Evolutionary conservation across 495 filamentous ascomycete genomes (phyloP).

Genomic region (Penicillium cataractarum): DNA sequence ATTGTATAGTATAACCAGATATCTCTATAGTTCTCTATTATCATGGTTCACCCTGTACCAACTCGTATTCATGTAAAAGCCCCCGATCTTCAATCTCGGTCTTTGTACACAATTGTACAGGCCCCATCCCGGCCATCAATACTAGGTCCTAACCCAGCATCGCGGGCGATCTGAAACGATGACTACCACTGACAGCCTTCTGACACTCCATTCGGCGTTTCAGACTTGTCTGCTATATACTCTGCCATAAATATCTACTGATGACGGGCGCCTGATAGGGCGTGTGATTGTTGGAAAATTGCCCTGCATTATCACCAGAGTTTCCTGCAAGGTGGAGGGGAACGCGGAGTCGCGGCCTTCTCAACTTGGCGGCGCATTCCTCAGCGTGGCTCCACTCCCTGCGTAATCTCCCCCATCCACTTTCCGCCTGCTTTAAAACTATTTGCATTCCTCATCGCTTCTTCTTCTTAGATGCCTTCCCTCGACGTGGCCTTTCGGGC

Average conservation of each 20-base stretch:
- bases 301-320: conserved; percentile 5
- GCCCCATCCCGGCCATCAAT: not conserved
- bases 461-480: not conserved
- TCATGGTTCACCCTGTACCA: conserved; percentile 9
- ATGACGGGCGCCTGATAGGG: not conserved
- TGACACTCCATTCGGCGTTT: conserved; percentile 14
- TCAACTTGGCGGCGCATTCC: too few relatives aligned
- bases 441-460: conserved; percentile 13
- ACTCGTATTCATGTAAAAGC: not conserved
- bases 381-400: conserved; percentile 21
- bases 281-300: conserved; percentile 7
- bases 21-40: not conserved
- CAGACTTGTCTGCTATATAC: conserved; percentile 1
- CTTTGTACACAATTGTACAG: not conserved
- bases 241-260: not conserved
- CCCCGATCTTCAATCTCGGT: not conserved
- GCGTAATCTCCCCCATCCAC: conserved; percentile 26
- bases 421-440: not conserved
- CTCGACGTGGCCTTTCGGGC: conserved; percentile 21
- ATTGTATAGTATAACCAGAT: not conserved
- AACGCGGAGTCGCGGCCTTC: not conserved
- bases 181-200: not conserved
- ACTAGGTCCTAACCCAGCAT: not conserved
- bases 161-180: conserved; percentile 15
- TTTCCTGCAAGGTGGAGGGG: not conserved